These are phyloP conservation scores for Ceratocystis colombiana DNA, from an alignment of 2,329 filamentous ascomycete species.

Conservation along the genomic window DNA sequence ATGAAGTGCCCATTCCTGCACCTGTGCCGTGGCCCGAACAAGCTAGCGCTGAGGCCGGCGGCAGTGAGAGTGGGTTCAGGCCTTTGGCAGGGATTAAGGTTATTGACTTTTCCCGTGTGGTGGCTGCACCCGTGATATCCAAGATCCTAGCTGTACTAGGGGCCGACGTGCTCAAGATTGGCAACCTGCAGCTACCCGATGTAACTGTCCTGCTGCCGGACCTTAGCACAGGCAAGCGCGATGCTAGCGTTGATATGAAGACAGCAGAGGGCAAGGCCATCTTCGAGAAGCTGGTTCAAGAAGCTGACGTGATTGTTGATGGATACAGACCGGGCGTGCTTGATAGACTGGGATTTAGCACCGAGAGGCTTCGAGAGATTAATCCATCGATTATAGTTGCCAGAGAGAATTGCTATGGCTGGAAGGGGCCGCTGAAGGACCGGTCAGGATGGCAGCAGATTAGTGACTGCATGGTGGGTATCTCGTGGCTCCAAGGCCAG, in stretches of 20 bases:
- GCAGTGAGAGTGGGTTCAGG: conserved; percentile 25
- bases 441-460: conserved; percentile 64
- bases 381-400: conserved; percentile 46
- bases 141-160: conserved; percentile 65
- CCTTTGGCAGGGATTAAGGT: conserved; percentile 56
- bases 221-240: conserved; percentile 61
- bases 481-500: conserved; percentile 52
- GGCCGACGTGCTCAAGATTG: conserved; percentile 63
- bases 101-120: conserved; percentile 64
- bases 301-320: conserved; percentile 55
- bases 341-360: conserved; percentile 28
- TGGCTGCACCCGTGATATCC: conserved; percentile 63
- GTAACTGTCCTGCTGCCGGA: conserved; percentile 65
- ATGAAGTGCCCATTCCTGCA: conserved; percentile 25
- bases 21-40: conserved; percentile 24
- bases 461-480: conserved; percentile 49
- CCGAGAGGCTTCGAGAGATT: conserved; percentile 30
- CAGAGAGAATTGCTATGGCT: conserved; percentile 64
- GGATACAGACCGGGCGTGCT: conserved; percentile 60
- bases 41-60: not conserved
- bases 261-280: conserved; percentile 40
- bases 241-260: conserved; percentile 54
- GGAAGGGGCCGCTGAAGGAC: conserved; percentile 37
- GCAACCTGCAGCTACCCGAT: conserved; percentile 55
- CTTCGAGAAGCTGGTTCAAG: conserved; percentile 51